A percentile compares a stretch with the other conserved stretches of the same genome.
These are phyloP conservation scores for Tricholomella constricta DNA, from an alignment of 768 basidiomycete genomes.

Conservation along the genomic window DNA sequence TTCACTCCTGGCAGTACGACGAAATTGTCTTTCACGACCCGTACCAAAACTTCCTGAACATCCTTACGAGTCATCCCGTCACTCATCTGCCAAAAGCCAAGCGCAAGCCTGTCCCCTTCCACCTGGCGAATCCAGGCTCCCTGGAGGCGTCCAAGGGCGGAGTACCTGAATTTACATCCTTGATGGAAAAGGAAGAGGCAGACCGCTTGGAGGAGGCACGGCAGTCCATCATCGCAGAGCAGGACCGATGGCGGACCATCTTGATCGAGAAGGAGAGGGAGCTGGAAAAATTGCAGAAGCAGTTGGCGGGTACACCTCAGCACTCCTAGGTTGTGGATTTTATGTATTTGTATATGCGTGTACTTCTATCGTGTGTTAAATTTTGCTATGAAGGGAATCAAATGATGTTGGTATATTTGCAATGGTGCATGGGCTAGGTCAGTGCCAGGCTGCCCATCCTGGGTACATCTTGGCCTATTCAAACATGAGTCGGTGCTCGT, in stretches of 20 bases:
- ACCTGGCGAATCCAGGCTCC: constrained; percentile 60
- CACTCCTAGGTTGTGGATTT: neutral
- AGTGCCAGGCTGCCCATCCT: constrained; percentile 88
- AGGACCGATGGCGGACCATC: constrained; percentile 66
- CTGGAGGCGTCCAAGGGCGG: constrained; percentile 68
- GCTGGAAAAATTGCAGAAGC: constrained; percentile 65
- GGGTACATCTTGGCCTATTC: constrained; percentile 85
- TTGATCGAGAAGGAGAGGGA: constrained; percentile 86
- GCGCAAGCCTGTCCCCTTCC: constrained; percentile 69
- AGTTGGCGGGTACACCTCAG: constrained; percentile 35
- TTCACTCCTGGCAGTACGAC: constrained; percentile 99
- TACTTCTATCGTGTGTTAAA: constrained; percentile 5
- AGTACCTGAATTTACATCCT: constrained; percentile 79
- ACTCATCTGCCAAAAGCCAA: constrained; percentile 72
- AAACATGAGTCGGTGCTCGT: constrained; percentile 11
- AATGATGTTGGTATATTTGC: neutral
- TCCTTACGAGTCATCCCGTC: constrained; percentile 81
- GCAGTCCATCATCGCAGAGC: constrained; percentile 70
- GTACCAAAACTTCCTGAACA: constrained; percentile 79
- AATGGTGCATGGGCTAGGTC: constrained; percentile 3
- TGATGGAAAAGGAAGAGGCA: constrained; percentile 87
- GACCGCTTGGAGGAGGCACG: constrained; percentile 78
- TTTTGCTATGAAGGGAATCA: neutral
- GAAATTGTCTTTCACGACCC: constrained; percentile 97
- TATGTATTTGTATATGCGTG: constrained; percentile 9